Evolutionary conservation across 139 green algal genomes (phyloP), one percentile per base, ranked within the genome.

Genomic region (Picochlorum sp.): DNA sequence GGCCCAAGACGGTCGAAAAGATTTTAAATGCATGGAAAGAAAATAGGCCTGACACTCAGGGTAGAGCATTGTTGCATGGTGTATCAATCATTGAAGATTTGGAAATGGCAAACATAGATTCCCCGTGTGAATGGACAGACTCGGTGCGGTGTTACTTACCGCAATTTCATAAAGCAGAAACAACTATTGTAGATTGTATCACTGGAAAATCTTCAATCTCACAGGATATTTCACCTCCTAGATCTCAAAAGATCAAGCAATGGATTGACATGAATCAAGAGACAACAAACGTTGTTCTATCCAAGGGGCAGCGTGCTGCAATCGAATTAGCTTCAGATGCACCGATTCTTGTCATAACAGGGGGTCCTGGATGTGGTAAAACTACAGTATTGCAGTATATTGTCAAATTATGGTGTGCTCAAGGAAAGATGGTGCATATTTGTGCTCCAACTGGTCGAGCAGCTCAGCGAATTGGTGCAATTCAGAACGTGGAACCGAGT

Each of bases 301-400:
- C 63, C 16, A 50, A 67, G 16, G 76, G 75, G 15, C 83, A 89
- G 76, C 26, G 28, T 13, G 38, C 49, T 23, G 84, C 83, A 1
- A 57, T 90, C 1, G 49, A 70, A 58, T 44, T 67, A 28, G 84
- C 83, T 20, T 49, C 34, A 16, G 51, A 41, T 6, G 57, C 80
- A 16, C 83, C 76, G 2, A 45, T 85, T 11, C 60, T 85, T 62
- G 70, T 88, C n/a, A 62, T 90, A 11, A 90, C 84, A 2, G 84
- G 84, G 4, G 84, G 81, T 9, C 81, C 84, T 2, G 84, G 84
- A 16, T 88, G 80, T 44, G 84, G 84, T 67, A 90, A 90, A 73
- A 90, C 84, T 1, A 81, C 73, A 15, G 69, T 57, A 52, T 79
- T 80, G 30, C 57, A 71, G 31, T 68, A 68, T 15, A 67, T 91